These are phyloP conservation scores for Thraustochytrium aureum DNA, from an alignment of 352 stramenopile species.

Conservation along the genomic window DNA sequence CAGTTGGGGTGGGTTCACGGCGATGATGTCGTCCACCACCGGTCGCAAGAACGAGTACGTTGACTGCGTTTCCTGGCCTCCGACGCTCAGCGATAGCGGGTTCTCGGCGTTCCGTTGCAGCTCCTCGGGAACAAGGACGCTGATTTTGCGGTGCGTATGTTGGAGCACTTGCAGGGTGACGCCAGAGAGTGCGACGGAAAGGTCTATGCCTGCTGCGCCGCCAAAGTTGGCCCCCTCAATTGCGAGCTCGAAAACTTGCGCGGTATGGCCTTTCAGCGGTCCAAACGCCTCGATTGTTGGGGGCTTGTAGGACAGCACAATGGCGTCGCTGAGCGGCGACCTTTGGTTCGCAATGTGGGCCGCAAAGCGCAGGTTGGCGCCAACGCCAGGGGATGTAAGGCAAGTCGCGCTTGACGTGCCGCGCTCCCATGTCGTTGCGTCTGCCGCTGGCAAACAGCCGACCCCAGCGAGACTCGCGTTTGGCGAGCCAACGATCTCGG, in stretches of 20 bases:
- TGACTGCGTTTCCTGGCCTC: neutral
- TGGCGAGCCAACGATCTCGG: too few species aligned
- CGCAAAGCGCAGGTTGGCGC: neutral
- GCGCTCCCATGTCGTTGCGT: too few species aligned
- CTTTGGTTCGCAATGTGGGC: slow-evolving; percentile 3
- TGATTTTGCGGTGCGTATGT: neutral
- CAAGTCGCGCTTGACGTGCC: slow-evolving; percentile 1
- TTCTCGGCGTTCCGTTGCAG: slow-evolving; percentile 38
- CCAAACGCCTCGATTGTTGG: neutral
- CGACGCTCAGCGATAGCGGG: neutral
- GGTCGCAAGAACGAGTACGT: slow-evolving; percentile 5
- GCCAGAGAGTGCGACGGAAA: neutral
- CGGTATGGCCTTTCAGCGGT: slow-evolving; percentile 1
- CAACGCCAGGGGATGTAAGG: slow-evolving; percentile 9
- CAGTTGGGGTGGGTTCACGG: slow-evolving; percentile 16
- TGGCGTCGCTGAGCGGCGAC: neutral
- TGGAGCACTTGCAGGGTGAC: neutral
- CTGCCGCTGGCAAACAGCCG: too few species aligned
- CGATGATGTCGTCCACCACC: slow-evolving; percentile 5
- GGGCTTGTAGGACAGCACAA: slow-evolving; percentile 28
- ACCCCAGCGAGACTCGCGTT: too few species aligned
- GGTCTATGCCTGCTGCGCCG: neutral
- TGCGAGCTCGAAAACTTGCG: neutral
- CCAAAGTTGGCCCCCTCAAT: slow-evolving; percentile 35
- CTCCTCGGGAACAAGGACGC: neutral